phyloP scores from a whole-genome alignment of 495 filamentous ascomycete species.

The Aspergillus cavernicola region DNA sequence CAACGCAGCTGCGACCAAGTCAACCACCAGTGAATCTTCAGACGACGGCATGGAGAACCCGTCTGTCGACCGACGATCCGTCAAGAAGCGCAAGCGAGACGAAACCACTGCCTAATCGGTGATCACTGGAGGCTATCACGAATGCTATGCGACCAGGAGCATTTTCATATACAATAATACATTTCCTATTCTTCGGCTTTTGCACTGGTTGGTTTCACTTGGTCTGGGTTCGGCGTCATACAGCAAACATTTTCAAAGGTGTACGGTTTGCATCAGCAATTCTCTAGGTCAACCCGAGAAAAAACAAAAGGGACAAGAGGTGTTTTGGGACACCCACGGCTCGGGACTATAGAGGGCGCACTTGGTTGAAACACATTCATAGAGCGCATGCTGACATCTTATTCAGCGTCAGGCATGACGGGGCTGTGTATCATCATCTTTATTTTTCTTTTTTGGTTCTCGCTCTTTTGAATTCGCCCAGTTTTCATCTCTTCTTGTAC shows the following conservation, averaged over 20 bases:
- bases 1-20: constrained; percentile 55
- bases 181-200: constrained; percentile 9
- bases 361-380: constrained; percentile 19
- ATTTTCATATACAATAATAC: constrained; percentile 28
- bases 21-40: constrained; percentile 48
- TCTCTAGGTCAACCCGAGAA: constrained; percentile 3
- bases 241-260: constrained; percentile 22
- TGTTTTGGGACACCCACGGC: constrained; percentile 6
- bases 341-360: constrained; percentile 19
- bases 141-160: constrained; percentile 47
- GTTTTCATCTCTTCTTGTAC: background rate
- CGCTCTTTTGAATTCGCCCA: too few relatives aligned
- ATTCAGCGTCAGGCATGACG: constrained; percentile 17
- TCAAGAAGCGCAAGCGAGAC: constrained; percentile 78
- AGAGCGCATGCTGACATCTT: constrained; percentile 29
- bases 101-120: constrained; percentile 28
- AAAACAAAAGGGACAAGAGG: constrained; percentile 4
- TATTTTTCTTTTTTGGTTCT: background rate
- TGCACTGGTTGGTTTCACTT: constrained; percentile 22
- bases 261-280: constrained; percentile 6
- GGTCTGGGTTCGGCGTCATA: constrained; percentile 40
- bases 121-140: constrained; percentile 21
- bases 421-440: constrained; percentile 13
- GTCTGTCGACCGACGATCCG: constrained; percentile 44
- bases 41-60: constrained; percentile 46